Base-by-base conservation (phyloP, 306 rosid species). In the Vigna angularis region DNA sequence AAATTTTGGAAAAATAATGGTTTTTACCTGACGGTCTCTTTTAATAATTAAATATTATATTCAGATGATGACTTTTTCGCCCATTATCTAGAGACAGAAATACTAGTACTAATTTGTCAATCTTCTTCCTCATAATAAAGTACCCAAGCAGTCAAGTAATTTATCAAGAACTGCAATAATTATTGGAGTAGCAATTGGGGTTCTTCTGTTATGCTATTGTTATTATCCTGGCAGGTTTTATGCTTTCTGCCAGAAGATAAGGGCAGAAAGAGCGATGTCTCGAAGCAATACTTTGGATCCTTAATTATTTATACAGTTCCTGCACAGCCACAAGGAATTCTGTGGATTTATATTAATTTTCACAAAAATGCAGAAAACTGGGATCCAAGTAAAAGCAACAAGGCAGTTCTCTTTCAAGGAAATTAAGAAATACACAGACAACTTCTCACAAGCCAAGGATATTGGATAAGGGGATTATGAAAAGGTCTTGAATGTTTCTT, bases 391-490 rank as follows among this genome's bases (percentile, higher is more conserved):
- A 34, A 49, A 51, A 56, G 93, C 88, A 49, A 81, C 85, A 18
- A 85, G 58, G 72, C 84, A 52, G 18, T 86, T 91, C 87, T 76
- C 96, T 40, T 87, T 84, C 44, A 86, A 79, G 72, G 96, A 91
- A 80, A 81, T 91, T 20, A 66, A 75, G 82, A 84, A 77, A 65
- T 86, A 52, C 88, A 89, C 87, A 76, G 78, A 4, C 34, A 30
- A 30, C 34, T 30, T 30, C 38, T 5, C 7, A 11, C 77, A 7
- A 61, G 81, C 10, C 66, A 81, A 81, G 59, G 67, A 26, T 59
- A 28, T 81, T 9, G 85, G 85, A 69, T 68, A 78, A 22, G 96
- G 96, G 48, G 93, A 90, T 30, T 89, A 86, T 79, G 96, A 92
- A 18, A 86, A 89, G 89, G 96, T 89, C 78, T 40, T 53, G 16